Percentiles rank a stretch among this genome's conserved stretches.
Evolutionary conservation across 495 filamentous ascomycete genomes (phyloP).

Genomic region (Corynascus novoguineensis): DNA sequence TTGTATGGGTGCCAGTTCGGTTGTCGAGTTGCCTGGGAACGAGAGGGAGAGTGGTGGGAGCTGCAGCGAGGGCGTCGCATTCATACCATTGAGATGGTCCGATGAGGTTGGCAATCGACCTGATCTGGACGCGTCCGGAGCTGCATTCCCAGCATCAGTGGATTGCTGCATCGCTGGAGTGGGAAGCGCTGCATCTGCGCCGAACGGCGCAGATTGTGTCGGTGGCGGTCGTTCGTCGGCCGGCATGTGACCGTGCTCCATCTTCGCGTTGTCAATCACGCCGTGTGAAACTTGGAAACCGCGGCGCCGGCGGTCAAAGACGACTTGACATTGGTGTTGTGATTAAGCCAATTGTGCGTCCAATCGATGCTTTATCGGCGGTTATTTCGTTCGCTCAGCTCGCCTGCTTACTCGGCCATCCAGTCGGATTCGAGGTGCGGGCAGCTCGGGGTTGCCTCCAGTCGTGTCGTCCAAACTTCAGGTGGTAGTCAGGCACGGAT

Average conservation of each 20-base stretch:
- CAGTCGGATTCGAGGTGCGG: too few species aligned
- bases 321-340: conserved; percentile 22
- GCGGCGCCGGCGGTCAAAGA: conserved; percentile 11
- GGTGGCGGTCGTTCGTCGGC: conserved; percentile 17
- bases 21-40: conserved; percentile 32
- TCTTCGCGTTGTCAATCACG: conserved; percentile 13
- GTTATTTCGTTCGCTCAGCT: background rate
- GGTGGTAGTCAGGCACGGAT: too few species aligned
- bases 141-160: background rate
- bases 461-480: too few species aligned
- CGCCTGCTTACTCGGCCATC: too few species aligned
- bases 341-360: background rate
- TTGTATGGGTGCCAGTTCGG: conserved; percentile 43
- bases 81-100: background rate
- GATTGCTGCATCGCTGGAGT: background rate
- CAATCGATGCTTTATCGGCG: background rate
- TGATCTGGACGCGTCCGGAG: conserved; percentile 6
- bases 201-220: background rate
- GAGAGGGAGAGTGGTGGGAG: conserved; percentile 17
- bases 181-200: background rate
- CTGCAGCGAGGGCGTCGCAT: background rate
- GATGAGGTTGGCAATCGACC: background rate
- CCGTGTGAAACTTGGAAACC: conserved; percentile 4
- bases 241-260: conserved; percentile 41
- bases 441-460: too few species aligned